These are phyloP conservation scores for Rubus parviflorus DNA, from an alignment of 306 rosid species.

Conservation along the genomic window DNA sequence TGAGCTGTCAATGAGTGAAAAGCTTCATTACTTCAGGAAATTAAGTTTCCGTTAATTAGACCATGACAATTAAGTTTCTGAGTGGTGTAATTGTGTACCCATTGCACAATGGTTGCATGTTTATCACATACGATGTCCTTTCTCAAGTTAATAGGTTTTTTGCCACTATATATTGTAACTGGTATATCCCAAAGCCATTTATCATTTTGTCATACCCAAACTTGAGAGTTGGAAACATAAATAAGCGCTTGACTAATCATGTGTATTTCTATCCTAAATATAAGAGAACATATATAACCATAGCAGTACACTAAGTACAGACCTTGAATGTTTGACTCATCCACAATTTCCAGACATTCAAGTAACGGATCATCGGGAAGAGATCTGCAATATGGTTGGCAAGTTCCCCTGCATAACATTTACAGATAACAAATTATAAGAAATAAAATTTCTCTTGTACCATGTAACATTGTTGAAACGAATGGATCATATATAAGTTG, in stretches of 20 bases:
- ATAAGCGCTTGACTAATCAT: neutral
- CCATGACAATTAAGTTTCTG: neutral
- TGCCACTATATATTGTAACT: neutral
- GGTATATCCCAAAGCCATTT: neutral
- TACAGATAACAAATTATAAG: constrained; percentile 11
- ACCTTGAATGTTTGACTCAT: constrained; percentile 64
- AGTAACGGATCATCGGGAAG: constrained; percentile 91
- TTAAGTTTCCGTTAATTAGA: neutral
- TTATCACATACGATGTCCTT: neutral
- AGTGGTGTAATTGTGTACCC: neutral
- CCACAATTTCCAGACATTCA: constrained; percentile 63
- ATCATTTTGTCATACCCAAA: constrained; percentile 4
- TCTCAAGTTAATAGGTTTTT: neutral
- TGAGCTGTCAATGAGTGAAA: neutral
- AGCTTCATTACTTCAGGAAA: neutral
- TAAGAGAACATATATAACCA: neutral
- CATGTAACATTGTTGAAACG: neutral
- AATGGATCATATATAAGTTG: neutral
- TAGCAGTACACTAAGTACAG: constrained; percentile 4
- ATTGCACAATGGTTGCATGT: neutral
- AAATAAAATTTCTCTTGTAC: neutral
- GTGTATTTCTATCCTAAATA: neutral
- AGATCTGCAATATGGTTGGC: constrained; percentile 85
- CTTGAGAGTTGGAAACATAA: neutral
- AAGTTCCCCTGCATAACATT: constrained; percentile 64